These are phyloP conservation scores for Besnoitia besnoiti DNA, from an alignment of 169 alveolate species.

Conservation along the genomic window DNA sequence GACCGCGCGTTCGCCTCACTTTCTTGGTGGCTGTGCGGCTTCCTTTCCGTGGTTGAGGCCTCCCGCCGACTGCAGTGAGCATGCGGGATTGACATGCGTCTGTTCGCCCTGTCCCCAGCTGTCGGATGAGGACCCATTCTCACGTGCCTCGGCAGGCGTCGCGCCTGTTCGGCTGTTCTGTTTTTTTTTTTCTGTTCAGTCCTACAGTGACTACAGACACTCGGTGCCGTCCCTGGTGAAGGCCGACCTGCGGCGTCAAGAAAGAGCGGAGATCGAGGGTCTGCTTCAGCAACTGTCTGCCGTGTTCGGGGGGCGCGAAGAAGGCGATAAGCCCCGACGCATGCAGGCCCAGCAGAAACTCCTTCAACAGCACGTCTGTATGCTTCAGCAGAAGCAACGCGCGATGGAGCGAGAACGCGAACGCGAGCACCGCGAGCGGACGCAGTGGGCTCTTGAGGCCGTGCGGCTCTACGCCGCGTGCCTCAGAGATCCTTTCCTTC, in stretches of 20 bases:
- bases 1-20: no score
- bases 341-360: not conserved
- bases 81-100: no score
- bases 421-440: not conserved
- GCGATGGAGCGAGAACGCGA: not conserved
- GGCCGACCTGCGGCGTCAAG: conserved; percentile 11
- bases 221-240: not conserved
- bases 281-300: not conserved
- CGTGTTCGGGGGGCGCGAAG: not conserved
- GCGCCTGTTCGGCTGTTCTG: no score
- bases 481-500: not conserved
- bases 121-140: no score
- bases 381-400: not conserved
- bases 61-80: no score
- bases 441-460: conserved; percentile 21
- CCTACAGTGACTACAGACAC: conserved; percentile 24
- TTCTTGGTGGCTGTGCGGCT: no score
- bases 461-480: conserved; percentile 14
- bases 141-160: no score
- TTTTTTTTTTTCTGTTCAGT: not conserved
- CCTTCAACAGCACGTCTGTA: not conserved
- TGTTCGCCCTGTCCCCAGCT: no score
- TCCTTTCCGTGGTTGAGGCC: no score
- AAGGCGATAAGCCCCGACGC: not conserved
- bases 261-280: not conserved